Evolutionary conservation across 768 basidiomycete genomes (phyloP).

Genomic region (Tremella yokohamensis): DNA sequence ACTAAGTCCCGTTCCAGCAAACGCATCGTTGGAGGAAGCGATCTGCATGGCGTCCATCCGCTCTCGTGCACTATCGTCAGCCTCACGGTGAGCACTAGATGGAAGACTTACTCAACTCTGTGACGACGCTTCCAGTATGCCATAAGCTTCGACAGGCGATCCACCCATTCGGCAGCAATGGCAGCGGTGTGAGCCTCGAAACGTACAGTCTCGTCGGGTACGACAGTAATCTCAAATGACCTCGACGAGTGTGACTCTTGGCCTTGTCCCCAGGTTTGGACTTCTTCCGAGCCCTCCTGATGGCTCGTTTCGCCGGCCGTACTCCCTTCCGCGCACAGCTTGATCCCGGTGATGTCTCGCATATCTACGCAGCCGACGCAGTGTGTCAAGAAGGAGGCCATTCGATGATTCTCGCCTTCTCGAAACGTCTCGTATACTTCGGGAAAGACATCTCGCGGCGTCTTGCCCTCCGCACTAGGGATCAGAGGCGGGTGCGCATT

Average conservation of each 20-base stretch:
- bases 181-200: constrained; percentile 77
- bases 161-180: constrained; percentile 81
- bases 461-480: constrained; percentile 22
- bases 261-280: background rate
- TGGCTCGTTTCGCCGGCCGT: constrained; percentile 2
- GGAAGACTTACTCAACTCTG: constrained; percentile 58
- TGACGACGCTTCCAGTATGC: constrained; percentile 78
- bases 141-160: constrained; percentile 65
- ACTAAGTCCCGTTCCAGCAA: constrained; percentile 23
- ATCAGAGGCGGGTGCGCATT: constrained; percentile 37
- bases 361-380: constrained; percentile 65
- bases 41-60: constrained; percentile 40
- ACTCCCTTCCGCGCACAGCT: constrained; percentile 50
- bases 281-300: constrained; percentile 60
- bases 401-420: constrained; percentile 38
- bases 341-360: constrained; percentile 63
- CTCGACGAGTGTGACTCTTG: constrained; percentile 35
- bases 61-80: constrained; percentile 30
- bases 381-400: constrained; percentile 45
- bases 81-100: background rate
- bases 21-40: constrained; percentile 19
- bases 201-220: constrained; percentile 61
- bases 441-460: constrained; percentile 28
- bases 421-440: constrained; percentile 37
- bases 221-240: constrained; percentile 71